Base-by-base conservation (phyloP, 2,329 filamentous ascomycete genomes). In the Xylaria sp. region DNA sequence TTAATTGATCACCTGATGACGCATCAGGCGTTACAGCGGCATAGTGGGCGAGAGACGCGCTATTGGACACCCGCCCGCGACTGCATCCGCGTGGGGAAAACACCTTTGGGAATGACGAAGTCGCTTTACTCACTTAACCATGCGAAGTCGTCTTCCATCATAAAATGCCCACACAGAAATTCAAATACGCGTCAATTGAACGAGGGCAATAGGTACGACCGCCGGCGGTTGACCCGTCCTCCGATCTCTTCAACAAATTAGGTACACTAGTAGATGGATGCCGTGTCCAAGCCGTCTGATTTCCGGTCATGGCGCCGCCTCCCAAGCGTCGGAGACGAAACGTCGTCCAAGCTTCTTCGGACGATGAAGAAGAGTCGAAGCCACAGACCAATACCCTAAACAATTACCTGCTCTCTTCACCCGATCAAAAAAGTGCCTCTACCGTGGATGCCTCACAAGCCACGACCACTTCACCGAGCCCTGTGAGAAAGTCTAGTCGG, bases 311-410 rank as follows among this genome's bases (percentile, higher is more conserved):
- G 82, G 79, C 80, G 65, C 81, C 81, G 71, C 77, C 80, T 59
- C 74, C 80, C 68, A 84, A 83, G 73, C 80, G 84, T 69, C 80
- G 79, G 63, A 82, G 78, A 76, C 80, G 79, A 63, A 84, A 81
- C 69, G 71, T 81, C 64, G 70, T 84, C 56, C 74, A 78, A 47
- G 71, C 71, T 58, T 80, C 72, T 60, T 79, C 80, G 48, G 77
- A 81, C 59, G 78, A 82, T 60, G 76, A 81, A 60, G 72, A 74
- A 26, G 76, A 80, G 49, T 40, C 63, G n/a, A 69, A 61, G 48
- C 63, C 64, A 9, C 65, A 70, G 41, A 62, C 74, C 49, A 76
- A 83, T 59, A 82, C 77, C 19, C 68, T 85, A 21, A 73, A 73
- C 52, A 81, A 81, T 62, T 85, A 81, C 59, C 71, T 84, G 22